Evolutionary conservation across 1,284 basidiomycete genomes (phyloP), one percentile per base, ranked within the genome.

Genomic region (Vanrija humicola): DNA sequence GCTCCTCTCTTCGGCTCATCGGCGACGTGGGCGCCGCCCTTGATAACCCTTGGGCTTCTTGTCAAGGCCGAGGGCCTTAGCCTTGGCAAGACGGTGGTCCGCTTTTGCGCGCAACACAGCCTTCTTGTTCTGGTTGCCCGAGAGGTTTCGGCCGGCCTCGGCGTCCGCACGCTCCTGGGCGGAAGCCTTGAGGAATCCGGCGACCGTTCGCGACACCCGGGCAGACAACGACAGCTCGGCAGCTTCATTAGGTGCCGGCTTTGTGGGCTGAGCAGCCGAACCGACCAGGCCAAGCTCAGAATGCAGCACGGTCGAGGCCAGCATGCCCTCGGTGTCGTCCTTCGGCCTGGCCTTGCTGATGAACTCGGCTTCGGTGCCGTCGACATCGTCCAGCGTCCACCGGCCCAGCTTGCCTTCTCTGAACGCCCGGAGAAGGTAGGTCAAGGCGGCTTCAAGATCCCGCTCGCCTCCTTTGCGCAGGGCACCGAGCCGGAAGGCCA

Each of bases 401-500:
- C 72, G 62, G 2, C 80, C 80, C 19, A 80, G 63, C 50, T 75
- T 89, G 79, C 72, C 81, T 23, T 87, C 85, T 46, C 93, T 83
- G 85, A 92, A 96, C 82, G 88, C 88, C 44, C 83, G 80, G 40
- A 95, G 82, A 67, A 96, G 85, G 81, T 86, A 89, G n/a, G 79
- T 78, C 2, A 86, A 85, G 6, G 90, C 88, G 10, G 88, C 82
- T 6, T 83, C 76, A 14, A 81, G 68, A 72, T 97, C 87, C 42
- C 81, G 79, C 52, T 84, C 80, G 2, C 87, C 90, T 2, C 91
- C 90, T 58, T 85, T 83, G 63, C 82, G 79, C 19, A 94, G 78
- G 80, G 92, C 90, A n/a, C 87, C 85, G 62, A 94, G 82, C 12
- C 90, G 82, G 34, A 70, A 69, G 0, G 86, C 88, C n/a, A 97